phyloP scores from a whole-genome alignment of 805 yeast species.

The Groenewaldozyma tartarivorans region DNA sequence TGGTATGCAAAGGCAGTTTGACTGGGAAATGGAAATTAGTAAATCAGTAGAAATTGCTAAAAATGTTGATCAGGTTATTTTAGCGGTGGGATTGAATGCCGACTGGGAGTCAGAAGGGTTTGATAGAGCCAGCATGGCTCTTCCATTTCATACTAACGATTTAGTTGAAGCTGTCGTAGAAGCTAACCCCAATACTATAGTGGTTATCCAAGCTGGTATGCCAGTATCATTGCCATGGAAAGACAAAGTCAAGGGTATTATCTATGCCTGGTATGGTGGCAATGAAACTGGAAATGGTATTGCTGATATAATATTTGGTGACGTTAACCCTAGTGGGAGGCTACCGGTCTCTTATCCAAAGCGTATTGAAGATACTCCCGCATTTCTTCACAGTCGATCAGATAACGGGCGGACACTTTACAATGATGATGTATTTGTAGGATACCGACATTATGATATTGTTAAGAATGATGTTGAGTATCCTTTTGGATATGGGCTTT shows the following conservation, averaged over 20 bases:
- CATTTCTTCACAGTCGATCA: constrained; percentile 42
- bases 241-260: constrained; percentile 31
- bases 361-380: constrained; percentile 44
- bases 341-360: constrained; percentile 47
- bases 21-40: constrained; percentile 26
- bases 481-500: constrained; percentile 57
- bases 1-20: constrained; percentile 27
- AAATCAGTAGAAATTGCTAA: constrained; percentile 42
- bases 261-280: constrained; percentile 53
- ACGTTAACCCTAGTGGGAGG: constrained; percentile 52
- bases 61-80: constrained; percentile 42
- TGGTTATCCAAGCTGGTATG: constrained; percentile 52
- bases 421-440: constrained; percentile 60
- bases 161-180: constrained; percentile 36
- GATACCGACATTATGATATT: constrained; percentile 53
- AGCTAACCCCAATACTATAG: constrained; percentile 42
- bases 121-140: constrained; percentile 42
- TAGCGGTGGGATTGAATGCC: constrained; percentile 41
- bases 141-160: constrained; percentile 40
- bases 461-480: constrained; percentile 38
- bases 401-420: constrained; percentile 46
- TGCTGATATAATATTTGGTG: constrained; percentile 54
- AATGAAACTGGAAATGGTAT: constrained; percentile 48
- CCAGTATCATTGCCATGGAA: constrained; percentile 54
- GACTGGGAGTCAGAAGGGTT: constrained; percentile 56